These are phyloP conservation scores for Pinus tabuliformis DNA, from an alignment of 75 land plant species.

Conservation along the genomic window DNA sequence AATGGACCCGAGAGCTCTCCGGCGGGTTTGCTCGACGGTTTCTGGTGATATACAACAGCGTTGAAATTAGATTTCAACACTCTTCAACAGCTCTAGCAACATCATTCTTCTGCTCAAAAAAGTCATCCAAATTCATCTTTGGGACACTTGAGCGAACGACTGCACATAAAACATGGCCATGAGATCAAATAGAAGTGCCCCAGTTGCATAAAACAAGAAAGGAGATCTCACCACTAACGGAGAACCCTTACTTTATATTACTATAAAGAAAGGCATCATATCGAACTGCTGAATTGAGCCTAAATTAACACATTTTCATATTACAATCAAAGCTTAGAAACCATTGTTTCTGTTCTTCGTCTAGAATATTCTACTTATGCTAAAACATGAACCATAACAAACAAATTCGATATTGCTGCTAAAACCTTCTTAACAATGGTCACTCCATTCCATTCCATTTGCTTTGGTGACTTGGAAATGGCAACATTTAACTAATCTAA, in stretches of 20 bases:
- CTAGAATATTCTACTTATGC: not conserved
- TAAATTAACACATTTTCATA: not conserved
- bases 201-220: not conserved
- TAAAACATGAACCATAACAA: not conserved
- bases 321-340: not conserved
- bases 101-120: constrained; percentile 65
- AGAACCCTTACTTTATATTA: not conserved
- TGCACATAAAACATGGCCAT: constrained; percentile 10
- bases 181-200: not conserved
- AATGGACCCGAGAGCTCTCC: too few species aligned
- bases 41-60: too few species aligned
- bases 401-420: not conserved
- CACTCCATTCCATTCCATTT: not conserved
- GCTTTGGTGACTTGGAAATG: not conserved
- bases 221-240: not conserved
- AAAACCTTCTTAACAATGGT: not conserved
- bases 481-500: not conserved
- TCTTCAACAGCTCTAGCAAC: constrained; percentile 54
- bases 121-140: constrained; percentile 57
- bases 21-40: too few species aligned
- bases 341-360: not conserved
- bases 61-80: too few species aligned
- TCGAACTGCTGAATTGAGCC: not conserved
- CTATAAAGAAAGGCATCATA: not conserved
- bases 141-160: constrained; percentile 65